phyloP scores from a whole-genome alignment of 352 stramenopile species.

The Phytophthora sansomeana region DNA sequence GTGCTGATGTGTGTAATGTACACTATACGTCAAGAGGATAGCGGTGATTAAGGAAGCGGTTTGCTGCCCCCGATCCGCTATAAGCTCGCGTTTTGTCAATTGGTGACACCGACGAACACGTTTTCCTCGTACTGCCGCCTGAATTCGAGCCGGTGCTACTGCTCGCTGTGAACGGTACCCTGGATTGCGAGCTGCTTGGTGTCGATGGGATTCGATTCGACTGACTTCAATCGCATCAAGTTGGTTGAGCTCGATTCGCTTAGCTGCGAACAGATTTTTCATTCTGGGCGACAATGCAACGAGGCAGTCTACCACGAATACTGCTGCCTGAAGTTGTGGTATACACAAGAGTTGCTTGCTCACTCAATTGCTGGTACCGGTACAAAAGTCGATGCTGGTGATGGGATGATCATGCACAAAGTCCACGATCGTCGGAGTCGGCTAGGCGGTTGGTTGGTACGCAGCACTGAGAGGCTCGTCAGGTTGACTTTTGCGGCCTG shows the following conservation, averaged over 20 bases:
- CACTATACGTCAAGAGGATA: constrained; percentile 95
- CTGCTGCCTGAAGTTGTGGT: no score
- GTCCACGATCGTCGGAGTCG: no score
- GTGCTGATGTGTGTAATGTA: constrained; percentile 95
- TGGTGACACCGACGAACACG: constrained; percentile 9
- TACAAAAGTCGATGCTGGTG: no score
- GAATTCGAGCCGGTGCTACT: constrained; percentile 41
- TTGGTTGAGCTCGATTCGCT: constrained; percentile 47
- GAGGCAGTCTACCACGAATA: constrained; percentile 57
- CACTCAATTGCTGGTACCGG: no score
- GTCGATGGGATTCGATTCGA: neutral
- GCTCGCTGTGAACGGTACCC: constrained; percentile 45
- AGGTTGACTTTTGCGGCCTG: no score
- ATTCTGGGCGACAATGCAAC: constrained; percentile 46
- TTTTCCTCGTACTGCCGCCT: constrained; percentile 34
- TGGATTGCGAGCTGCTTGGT: constrained; percentile 55
- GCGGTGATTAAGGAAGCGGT: constrained; percentile 66
- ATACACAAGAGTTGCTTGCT: no score
- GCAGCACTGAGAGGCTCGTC: no score
- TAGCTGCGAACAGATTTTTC: constrained; percentile 29
- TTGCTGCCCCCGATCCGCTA: neutral
- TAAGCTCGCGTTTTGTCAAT: constrained; percentile 4
- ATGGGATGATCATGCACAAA: no score
- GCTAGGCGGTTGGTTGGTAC: no score
- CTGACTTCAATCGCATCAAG: constrained; percentile 49